A percentile compares a stretch with the other conserved stretches of the same genome.
phyloP scores from a whole-genome alignment of 1,139 yeast genomes.

The Suhomyces maxii region DNA sequence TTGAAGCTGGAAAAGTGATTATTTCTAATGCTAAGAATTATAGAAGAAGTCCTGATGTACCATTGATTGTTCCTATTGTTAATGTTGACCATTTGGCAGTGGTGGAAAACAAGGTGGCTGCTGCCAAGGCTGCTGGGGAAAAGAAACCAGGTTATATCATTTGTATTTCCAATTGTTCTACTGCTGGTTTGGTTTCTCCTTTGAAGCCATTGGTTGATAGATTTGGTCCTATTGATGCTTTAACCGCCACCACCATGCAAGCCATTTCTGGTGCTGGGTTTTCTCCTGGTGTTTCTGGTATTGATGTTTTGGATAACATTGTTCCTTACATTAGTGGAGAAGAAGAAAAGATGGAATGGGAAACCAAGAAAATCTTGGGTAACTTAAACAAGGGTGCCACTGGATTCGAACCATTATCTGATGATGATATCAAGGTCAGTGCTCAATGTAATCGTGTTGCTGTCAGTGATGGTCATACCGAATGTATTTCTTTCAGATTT shows the following conservation, averaged over 20 bases:
- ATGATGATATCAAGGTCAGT: constrained; percentile 77
- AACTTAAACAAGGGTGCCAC: constrained; percentile 51
- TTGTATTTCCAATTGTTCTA: constrained; percentile 96
- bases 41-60: constrained; percentile 85
- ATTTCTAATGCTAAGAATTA: constrained; percentile 96
- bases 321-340: constrained; percentile 96
- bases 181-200: constrained; percentile 97
- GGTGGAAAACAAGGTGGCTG: constrained; percentile 58
- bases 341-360: constrained; percentile 99
- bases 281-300: constrained; percentile 96
- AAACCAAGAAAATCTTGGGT: constrained; percentile 92
- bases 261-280: constrained; percentile 99
- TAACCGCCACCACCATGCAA: constrained; percentile 90
- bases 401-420: constrained; percentile 61
- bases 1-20: constrained; percentile 76
- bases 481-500: constrained; percentile 85
- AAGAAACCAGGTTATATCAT: constrained; percentile 77
- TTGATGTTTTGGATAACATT: constrained; percentile 90
- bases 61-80: constrained; percentile 91
- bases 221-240: constrained; percentile 85
- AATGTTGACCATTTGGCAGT: constrained; percentile 91
- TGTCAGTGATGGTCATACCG: constrained; percentile 97
- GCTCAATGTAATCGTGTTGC: constrained; percentile 98
- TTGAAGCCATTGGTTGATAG: constrained; percentile 84
- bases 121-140: constrained; percentile 53